A percentile compares a stretch with the other conserved stretches of the same genome.
phyloP scores from a whole-genome alignment of 2,329 filamentous ascomycete genomes.

The Sporothrix humicola region DNA sequence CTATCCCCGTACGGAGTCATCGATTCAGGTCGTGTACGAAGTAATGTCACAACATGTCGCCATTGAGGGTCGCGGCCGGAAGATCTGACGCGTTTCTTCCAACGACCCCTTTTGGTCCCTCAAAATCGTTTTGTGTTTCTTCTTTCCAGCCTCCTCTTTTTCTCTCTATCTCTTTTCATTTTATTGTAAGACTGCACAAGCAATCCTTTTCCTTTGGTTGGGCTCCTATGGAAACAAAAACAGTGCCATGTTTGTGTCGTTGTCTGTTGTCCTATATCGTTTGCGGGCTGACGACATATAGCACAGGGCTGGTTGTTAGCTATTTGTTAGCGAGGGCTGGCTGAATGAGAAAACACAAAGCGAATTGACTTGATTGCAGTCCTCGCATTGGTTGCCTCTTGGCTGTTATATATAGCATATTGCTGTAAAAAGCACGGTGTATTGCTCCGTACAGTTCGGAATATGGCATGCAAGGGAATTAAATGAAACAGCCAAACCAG shows the following conservation, averaged over 20 bases:
- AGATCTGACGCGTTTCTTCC: conserved; percentile 11
- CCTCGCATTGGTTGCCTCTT: background rate
- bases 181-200: background rate
- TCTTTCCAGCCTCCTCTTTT: background rate
- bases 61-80: background rate
- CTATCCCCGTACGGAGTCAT: background rate
- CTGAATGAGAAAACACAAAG: background rate
- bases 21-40: background rate
- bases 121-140: background rate
- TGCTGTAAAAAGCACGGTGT: too few relatives aligned
- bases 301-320: background rate
- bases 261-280: conserved; percentile 2
- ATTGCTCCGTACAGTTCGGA: too few relatives aligned
- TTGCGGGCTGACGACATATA: conserved; percentile 3
- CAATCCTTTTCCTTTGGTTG: background rate
- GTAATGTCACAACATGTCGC: background rate
- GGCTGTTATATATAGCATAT: background rate
- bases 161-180: background rate
- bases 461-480: background rate
- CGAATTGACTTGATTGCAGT: background rate
- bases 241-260: background rate
- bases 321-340: background rate
- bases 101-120: background rate
- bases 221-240: background rate
- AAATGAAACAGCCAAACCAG: background rate